These are phyloP conservation scores for Monosporozyma yasuniensis DNA, from an alignment of 805 yeast species.

Conservation along the genomic window DNA sequence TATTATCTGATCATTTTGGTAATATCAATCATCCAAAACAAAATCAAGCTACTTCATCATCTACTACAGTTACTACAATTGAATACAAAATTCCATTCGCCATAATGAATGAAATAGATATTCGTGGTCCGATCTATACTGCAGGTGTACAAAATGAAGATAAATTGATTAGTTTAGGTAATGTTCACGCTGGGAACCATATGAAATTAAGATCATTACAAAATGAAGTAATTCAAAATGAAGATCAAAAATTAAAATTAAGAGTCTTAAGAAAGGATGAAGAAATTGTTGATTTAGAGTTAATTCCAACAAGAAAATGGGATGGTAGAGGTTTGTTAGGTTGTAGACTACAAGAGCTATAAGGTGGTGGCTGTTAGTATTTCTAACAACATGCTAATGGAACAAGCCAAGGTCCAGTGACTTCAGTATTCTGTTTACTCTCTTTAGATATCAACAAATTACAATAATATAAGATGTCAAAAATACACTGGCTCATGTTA, in stretches of 20 bases:
- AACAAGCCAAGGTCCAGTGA: no score
- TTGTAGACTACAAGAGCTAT: conserved; percentile 34
- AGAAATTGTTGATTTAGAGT: conserved; percentile 20
- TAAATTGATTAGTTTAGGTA: conserved; percentile 44
- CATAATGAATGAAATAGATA: conserved; percentile 39
- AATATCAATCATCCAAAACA: neutral
- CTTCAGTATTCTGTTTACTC: no score
- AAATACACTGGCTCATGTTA: no score
- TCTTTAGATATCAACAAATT: no score
- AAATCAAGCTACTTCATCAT: neutral
- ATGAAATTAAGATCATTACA: conserved; percentile 39
- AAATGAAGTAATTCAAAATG: conserved; percentile 34
- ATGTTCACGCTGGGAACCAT: conserved; percentile 48
- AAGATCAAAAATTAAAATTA: conserved; percentile 23
- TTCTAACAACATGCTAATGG: no score
- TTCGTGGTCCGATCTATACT: conserved; percentile 45
- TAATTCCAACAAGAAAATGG: conserved; percentile 49
- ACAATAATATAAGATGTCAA: no score
- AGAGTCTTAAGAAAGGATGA: conserved; percentile 29
- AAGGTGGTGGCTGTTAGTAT: neutral
- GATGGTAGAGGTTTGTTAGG: conserved; percentile 62
- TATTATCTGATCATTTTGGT: conserved; percentile 39
- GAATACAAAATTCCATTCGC: conserved; percentile 45
- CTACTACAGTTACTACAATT: neutral
- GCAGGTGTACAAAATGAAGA: conserved; percentile 54